Base-by-base conservation (phyloP, 2,329 filamentous ascomycete genomes). In the Cercospora beticola region DNA sequence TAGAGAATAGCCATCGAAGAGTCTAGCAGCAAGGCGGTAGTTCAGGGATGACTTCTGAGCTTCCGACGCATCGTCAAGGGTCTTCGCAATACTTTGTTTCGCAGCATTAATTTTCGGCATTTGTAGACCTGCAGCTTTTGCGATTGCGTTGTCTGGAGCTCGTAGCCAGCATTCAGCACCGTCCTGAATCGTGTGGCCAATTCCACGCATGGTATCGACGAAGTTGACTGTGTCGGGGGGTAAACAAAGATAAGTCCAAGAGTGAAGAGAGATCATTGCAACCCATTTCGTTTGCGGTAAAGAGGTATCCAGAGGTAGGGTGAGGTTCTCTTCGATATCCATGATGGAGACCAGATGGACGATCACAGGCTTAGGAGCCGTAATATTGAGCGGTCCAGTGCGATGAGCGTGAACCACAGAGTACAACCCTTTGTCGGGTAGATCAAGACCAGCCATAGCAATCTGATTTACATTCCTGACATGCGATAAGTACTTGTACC, bases 101-200 rank as follows among this genome's bases (percentile, higher is more conserved):
- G 23, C 12, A 21, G 43, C 61, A 21, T 4, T 23, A 6, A 30
- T 21, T 10, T 46, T 58, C 4, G 30, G 30, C 28, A 49, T 14
- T 26, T 58, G 49, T 12, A 65, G 14, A 10, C 49, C 49, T 23
- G 49, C 62, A 57, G 62, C 62, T 12, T 30, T 40, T 12, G 40
- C 10, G 4, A 64, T 57, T 2, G 46, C 26, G 5, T 40, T 64
- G 33, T 65, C 63, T 4, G 63, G 28, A 14, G 54, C 63, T 40
- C 63, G 63, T 5, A 65, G 54, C 63, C 63, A 65, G 26, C 63
- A 65, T 59, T 65, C 63, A 5, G 46, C 52, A n/a, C 23, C 49
- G 26, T 59, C 28, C 8, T 64, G 21, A 14, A 67, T 49, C 1
- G n/a, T 63, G 16, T 58, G n/a, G 7, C 36, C 65, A 23, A 62